Percentiles rank a stretch among this genome's conserved stretches.
phyloP scores from a whole-genome alignment of 805 yeast species.

The Candida nitratophila region DNA sequence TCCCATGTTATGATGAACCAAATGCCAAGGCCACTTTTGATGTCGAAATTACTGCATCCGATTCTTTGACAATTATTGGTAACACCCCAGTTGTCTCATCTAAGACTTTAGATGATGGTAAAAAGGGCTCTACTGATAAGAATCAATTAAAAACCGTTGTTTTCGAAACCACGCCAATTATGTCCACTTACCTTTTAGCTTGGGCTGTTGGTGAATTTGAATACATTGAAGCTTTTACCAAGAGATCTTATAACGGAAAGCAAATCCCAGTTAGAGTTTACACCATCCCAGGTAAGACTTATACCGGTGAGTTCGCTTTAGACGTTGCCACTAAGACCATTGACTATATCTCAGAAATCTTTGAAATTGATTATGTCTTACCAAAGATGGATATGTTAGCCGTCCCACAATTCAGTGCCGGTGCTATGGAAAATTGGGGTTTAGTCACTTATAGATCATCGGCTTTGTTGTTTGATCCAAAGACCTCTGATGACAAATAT shows the following conservation, averaged over 20 bases:
- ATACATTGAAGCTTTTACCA: constrained; percentile 41
- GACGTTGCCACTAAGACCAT: constrained; percentile 45
- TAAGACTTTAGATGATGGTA: constrained; percentile 1
- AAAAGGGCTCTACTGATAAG: constrained; percentile 8
- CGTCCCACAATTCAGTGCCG: constrained; percentile 72
- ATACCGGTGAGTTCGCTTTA: constrained; percentile 41
- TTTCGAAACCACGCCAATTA: constrained; percentile 43
- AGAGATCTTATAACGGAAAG: constrained; percentile 32
- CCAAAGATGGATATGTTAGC: constrained; percentile 81
- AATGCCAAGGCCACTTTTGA: constrained; percentile 48
- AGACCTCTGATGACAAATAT: constrained; percentile 40
- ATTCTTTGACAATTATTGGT: constrained; percentile 35
- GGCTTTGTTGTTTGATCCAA: constrained; percentile 43
- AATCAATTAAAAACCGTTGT: constrained; percentile 20
- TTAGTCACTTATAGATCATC: constrained; percentile 62
- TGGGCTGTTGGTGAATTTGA: constrained; percentile 54
- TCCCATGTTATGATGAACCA: constrained; percentile 56
- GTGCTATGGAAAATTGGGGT: constrained; percentile 94
- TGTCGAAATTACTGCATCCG: constrained; percentile 32
- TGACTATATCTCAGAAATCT: constrained; percentile 43
- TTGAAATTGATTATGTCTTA: constrained; percentile 59
- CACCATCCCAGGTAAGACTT: constrained; percentile 42
- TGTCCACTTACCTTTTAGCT: constrained; percentile 52
- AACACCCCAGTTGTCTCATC: constrained; percentile 38
- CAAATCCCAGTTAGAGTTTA: constrained; percentile 47